phyloP scores from a whole-genome alignment of 768 basidiomycete species.

The Pleurotus citrinopileatus region DNA sequence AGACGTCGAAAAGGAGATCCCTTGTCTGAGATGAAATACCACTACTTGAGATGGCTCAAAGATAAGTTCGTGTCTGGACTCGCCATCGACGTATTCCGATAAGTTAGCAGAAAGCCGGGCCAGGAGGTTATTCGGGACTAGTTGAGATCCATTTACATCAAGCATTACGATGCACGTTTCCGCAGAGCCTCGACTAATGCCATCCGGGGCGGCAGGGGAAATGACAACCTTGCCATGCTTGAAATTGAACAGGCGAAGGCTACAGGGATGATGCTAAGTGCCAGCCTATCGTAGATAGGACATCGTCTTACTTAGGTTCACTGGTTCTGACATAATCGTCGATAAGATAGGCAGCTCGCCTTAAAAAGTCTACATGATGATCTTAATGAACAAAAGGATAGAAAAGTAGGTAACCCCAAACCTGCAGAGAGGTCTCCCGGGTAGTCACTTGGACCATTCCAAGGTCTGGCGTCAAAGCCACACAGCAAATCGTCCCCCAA shows the following conservation, averaged over 20 bases:
- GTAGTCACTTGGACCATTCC: constrained; percentile 27
- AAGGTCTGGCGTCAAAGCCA: constrained; percentile 40
- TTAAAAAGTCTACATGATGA: neutral
- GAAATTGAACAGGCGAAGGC: constrained; percentile 51
- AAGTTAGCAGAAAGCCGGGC: constrained; percentile 48
- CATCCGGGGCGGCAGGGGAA: neutral
- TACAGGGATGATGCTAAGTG: constrained; percentile 10
- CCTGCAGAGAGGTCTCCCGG: constrained; percentile 43
- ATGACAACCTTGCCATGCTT: constrained; percentile 35
- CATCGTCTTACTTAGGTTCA: constrained; percentile 21
- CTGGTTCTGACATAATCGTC: constrained; percentile 48
- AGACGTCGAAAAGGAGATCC: constrained; percentile 15
- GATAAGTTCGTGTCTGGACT: constrained; percentile 53
- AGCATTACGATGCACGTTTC: constrained; percentile 51
- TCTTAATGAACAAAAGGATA: neutral
- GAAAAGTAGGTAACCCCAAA: constrained; percentile 15
- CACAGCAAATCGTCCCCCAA: constrained; percentile 48
- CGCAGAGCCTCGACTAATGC: constrained; percentile 16
- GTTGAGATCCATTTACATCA: constrained; percentile 37
- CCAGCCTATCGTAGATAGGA: constrained; percentile 11
- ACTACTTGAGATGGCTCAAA: constrained; percentile 62
- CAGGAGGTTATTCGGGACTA: constrained; percentile 53
- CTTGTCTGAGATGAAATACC: constrained; percentile 27
- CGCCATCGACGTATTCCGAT: constrained; percentile 25
- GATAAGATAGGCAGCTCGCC: constrained; percentile 4